A percentile compares a stretch with the other conserved stretches of the same genome.
Evolutionary conservation across 2,329 filamentous ascomycete genomes (phyloP).

Genomic region (Venturia nashicola): DNA sequence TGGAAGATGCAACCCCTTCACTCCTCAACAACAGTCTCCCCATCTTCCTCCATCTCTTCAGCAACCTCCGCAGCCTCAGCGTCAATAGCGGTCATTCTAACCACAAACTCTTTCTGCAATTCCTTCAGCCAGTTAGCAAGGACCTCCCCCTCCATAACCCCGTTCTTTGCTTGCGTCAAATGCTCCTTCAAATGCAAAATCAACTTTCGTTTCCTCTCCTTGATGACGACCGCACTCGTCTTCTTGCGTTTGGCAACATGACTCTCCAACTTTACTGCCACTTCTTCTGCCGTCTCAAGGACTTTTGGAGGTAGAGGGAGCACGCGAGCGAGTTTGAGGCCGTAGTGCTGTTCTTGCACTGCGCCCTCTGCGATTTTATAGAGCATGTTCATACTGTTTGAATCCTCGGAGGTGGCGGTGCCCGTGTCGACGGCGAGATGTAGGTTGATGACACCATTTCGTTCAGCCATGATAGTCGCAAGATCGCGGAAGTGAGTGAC

Average conservation of each 20-base stretch:
- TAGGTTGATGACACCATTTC: constrained; percentile 68
- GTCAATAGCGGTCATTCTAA: constrained; percentile 57
- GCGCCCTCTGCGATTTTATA: constrained; percentile 70
- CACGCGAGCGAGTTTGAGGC: constrained; percentile 65
- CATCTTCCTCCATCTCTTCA: constrained; percentile 1
- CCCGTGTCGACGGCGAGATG: constrained; percentile 60
- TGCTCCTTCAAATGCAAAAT: constrained; percentile 62
- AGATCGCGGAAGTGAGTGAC: constrained; percentile 86
- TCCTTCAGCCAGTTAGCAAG: constrained; percentile 52
- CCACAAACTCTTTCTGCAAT: constrained; percentile 63
- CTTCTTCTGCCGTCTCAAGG: constrained; percentile 52
- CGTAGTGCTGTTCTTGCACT: constrained; percentile 64
- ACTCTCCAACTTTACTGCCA: constrained; percentile 50
- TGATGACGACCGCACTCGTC: constrained; percentile 43
- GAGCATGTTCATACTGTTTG: constrained; percentile 61
- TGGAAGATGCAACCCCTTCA: background rate
- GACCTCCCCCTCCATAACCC: constrained; percentile 50
- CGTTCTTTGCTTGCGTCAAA: constrained; percentile 53
- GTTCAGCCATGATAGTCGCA: constrained; percentile 59
- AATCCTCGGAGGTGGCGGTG: background rate
- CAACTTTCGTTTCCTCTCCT: constrained; percentile 56
- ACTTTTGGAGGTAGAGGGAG: constrained; percentile 59
- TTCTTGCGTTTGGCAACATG: constrained; percentile 47
- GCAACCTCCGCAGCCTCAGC: constrained; percentile 6
- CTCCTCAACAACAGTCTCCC: background rate